Evolutionary conservation across 257 asterid genomes (phyloP).

Genomic region (Ocimum tenuiflorum): DNA sequence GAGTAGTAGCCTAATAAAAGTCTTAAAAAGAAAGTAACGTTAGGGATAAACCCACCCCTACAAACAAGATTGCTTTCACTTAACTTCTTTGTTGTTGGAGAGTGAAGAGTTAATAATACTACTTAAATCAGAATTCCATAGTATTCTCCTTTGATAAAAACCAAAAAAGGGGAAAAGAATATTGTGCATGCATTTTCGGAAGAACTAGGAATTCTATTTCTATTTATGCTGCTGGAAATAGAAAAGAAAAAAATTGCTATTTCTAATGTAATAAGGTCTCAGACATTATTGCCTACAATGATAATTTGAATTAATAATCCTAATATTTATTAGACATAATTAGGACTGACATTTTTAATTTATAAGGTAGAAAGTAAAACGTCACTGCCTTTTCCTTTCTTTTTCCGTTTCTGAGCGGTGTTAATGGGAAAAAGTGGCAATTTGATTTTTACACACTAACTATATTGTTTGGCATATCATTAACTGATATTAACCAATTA

Average conservation of each 20-base stretch:
- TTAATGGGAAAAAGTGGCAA: neutral
- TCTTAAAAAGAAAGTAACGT: neutral
- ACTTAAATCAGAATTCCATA: neutral
- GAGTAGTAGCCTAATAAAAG: neutral
- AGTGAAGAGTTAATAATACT: no score
- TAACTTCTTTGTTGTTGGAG: no score
- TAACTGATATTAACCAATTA: neutral
- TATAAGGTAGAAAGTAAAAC: neutral
- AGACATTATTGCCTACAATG: neutral
- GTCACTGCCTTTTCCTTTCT: neutral
- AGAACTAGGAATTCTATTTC: neutral
- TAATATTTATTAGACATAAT: neutral
- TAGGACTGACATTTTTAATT: neutral
- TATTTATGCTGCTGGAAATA: neutral
- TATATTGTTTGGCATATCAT: neutral
- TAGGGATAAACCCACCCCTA: neutral
- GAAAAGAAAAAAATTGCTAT: neutral
- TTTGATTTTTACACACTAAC: neutral
- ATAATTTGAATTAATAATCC: neutral
- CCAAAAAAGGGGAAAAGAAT: neutral
- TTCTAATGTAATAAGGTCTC: neutral
- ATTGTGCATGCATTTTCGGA: neutral
- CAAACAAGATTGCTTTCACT: constrained; percentile 6
- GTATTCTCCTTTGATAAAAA: neutral
- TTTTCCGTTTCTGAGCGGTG: neutral